A percentile compares a stretch with the other conserved stretches of the same genome.
Conservation (phyloP, 2,329 filamentous ascomycete species). For the Monosporascus sp. region DNA sequence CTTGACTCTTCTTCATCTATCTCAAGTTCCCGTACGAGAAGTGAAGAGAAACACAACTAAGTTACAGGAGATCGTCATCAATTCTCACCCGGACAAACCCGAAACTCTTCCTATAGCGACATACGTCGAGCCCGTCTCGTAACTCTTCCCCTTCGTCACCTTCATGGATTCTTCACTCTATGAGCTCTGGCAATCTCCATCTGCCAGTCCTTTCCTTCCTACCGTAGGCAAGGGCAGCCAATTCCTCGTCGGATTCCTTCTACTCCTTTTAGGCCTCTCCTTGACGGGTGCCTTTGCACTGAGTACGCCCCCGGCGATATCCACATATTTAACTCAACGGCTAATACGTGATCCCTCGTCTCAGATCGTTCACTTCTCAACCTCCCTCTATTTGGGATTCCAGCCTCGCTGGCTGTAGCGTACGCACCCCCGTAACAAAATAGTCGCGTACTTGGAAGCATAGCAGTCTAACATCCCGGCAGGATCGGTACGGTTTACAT, state of each 20-base stretch:
- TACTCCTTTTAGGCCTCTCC: slow-evolving; percentile 67
- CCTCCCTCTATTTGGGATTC: slow-evolving; percentile 72
- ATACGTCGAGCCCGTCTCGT: neutral
- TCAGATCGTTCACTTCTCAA: slow-evolving; percentile 77
- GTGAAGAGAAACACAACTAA: no score
- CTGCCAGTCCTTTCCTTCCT: slow-evolving; percentile 78
- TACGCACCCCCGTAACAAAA: slow-evolving; percentile 43
- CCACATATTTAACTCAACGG: neutral
- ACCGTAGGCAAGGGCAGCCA: slow-evolving; percentile 76
- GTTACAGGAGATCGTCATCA: no score
- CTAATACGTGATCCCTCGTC: slow-evolving; percentile 10
- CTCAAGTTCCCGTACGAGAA: no score
- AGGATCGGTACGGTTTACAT: slow-evolving; percentile 95
- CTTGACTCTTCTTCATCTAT: no score
- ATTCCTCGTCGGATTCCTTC: slow-evolving; percentile 71
- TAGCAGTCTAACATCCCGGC: slow-evolving; percentile 11
- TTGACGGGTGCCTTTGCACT: slow-evolving; percentile 78
- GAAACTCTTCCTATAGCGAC: no score
- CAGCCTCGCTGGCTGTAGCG: slow-evolving; percentile 86
- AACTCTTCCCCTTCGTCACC: slow-evolving; percentile 6
- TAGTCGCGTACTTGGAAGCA: slow-evolving; percentile 4
- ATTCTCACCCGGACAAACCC: neutral
- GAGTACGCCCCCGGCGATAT: slow-evolving; percentile 51
- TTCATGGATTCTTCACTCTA: slow-evolving; percentile 76
- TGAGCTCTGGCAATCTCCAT: slow-evolving; percentile 90